These are phyloP conservation scores for Mycena vulgaris DNA, from an alignment of 768 basidiomycete species.

Conservation along the genomic window DNA sequence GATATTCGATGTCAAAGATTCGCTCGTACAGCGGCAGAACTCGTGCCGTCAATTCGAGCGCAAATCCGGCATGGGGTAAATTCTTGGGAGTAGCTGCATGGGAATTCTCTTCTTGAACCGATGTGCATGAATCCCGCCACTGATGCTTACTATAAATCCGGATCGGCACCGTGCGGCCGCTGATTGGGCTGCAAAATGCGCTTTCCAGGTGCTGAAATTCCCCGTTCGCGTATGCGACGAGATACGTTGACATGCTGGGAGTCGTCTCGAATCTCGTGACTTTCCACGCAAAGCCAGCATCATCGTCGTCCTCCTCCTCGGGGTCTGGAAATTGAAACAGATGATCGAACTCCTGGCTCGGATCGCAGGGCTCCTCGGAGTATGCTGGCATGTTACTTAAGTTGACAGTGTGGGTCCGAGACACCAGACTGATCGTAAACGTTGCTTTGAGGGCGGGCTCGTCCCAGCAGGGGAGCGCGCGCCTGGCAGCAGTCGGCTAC, in stretches of 20 bases:
- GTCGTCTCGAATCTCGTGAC: slow-evolving; percentile 74
- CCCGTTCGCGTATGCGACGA: slow-evolving; percentile 79
- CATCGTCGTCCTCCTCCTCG: slow-evolving; percentile 38
- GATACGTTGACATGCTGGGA: slow-evolving; percentile 79
- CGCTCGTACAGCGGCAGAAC: slow-evolving; percentile 80
- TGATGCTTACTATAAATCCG: slow-evolving; percentile 69
- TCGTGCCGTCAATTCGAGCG: slow-evolving; percentile 75
- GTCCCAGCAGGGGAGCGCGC: slow-evolving; percentile 74
- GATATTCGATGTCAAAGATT: slow-evolving; percentile 82
- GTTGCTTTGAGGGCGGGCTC: slow-evolving; percentile 82
- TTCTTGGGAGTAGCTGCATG: slow-evolving; percentile 69
- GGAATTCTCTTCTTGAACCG: slow-evolving; percentile 29
- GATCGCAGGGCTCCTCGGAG: slow-evolving; percentile 55
- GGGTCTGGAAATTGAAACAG: slow-evolving; percentile 47
- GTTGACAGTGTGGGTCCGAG: slow-evolving; percentile 67
- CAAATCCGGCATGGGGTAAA: slow-evolving; percentile 74
- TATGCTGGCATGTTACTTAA: slow-evolving; percentile 77
- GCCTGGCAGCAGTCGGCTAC: slow-evolving; percentile 32
- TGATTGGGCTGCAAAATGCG: slow-evolving; percentile 70
- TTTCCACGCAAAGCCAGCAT: slow-evolving; percentile 61
- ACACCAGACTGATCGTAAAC: slow-evolving; percentile 71
- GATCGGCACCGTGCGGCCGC: slow-evolving; percentile 74
- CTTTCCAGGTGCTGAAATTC: slow-evolving; percentile 71
- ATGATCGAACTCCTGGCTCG: slow-evolving; percentile 42
- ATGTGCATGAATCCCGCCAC: slow-evolving; percentile 26